Percentiles rank a stretch among this genome's conserved stretches.
phyloP scores from a whole-genome alignment of 768 basidiomycete genomes.

The Kwoniella shandongensis region DNA sequence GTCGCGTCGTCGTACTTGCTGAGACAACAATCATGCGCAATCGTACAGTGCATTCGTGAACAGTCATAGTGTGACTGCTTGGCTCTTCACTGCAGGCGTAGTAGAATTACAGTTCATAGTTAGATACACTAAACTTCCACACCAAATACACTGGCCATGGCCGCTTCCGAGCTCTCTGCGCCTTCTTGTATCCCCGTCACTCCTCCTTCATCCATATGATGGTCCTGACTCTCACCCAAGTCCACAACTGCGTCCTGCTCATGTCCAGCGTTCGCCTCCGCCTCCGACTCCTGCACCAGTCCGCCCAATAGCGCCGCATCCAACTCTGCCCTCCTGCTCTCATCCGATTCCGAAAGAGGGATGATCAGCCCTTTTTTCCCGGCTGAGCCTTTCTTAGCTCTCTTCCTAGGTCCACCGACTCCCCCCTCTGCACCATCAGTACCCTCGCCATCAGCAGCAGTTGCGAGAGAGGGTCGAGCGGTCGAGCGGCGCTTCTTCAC shows the following conservation, averaged over 20 bases:
- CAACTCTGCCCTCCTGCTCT: constrained; percentile 5
- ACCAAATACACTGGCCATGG: constrained; percentile 1
- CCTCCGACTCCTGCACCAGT: not conserved
- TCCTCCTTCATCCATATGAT: not conserved
- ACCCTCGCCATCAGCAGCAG: not conserved
- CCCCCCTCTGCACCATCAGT: not conserved
- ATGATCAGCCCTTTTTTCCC: not conserved
- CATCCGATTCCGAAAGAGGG: constrained; percentile 1
- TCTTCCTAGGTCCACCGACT: constrained; percentile 4
- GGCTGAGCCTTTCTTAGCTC: not conserved
- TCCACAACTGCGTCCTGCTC: not conserved
- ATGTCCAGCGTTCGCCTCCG: not conserved
- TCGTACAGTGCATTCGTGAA: too few relatives aligned
- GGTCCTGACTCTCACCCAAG: not conserved
- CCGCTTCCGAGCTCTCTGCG: not conserved
- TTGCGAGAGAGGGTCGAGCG: constrained; percentile 5
- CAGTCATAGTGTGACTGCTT: too few relatives aligned
- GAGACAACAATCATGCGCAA: too few relatives aligned
- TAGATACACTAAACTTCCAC: too few relatives aligned
- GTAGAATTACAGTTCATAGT: too few relatives aligned
- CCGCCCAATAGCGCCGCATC: constrained; percentile 10
- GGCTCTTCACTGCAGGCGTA: too few relatives aligned
- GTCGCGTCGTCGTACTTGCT: too few relatives aligned
- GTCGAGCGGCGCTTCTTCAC: constrained; percentile 34
- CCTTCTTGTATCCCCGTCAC: not conserved